These are phyloP conservation scores for Apiospora arundinis DNA, from an alignment of 2,329 filamentous ascomycete species.

Conservation along the genomic window DNA sequence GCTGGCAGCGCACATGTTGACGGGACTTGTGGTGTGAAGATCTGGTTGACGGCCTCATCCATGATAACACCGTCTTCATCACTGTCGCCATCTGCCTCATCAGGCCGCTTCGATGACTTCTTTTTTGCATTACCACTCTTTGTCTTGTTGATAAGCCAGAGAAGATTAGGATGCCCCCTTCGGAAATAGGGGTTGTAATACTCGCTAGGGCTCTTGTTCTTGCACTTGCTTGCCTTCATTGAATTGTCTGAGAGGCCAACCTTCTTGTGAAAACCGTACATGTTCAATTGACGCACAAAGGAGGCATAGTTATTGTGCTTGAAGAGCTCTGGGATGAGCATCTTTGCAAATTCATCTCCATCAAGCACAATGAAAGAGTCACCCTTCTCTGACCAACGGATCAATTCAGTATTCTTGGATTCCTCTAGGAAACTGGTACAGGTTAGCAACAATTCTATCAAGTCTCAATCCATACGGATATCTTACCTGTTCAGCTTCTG, in stretches of 20 bases:
- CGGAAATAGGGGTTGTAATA: constrained; percentile 98
- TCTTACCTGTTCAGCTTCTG: constrained; percentile 99
- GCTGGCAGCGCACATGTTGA: constrained; percentile 47
- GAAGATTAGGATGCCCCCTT: constrained; percentile 85
- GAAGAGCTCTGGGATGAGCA: constrained; percentile 96
- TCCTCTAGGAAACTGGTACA: constrained; percentile 85
- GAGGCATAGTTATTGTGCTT: constrained; percentile 69
- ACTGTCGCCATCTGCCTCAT: constrained; percentile 72
- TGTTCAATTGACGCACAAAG: constrained; percentile 19
- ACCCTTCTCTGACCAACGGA: constrained; percentile 95
- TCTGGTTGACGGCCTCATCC: constrained; percentile 53
- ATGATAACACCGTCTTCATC: constrained; percentile 64
- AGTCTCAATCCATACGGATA: no score
- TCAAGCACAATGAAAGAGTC: constrained; percentile 97
- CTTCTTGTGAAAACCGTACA: constrained; percentile 97
- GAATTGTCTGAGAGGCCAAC: constrained; percentile 94
- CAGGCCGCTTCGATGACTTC: constrained; percentile 61
- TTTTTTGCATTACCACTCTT: constrained; percentile 71
- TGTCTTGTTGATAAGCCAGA: constrained; percentile 97
- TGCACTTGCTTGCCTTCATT: constrained; percentile 95
- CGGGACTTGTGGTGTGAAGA: constrained; percentile 33
- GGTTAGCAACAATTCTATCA: no score
- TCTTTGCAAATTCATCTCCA: constrained; percentile 97
- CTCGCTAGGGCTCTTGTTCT: constrained; percentile 97
- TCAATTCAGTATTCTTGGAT: constrained; percentile 90